Conservation (phyloP, 306 rosid genomes). For the Dalbergia cochinchinensis region DNA sequence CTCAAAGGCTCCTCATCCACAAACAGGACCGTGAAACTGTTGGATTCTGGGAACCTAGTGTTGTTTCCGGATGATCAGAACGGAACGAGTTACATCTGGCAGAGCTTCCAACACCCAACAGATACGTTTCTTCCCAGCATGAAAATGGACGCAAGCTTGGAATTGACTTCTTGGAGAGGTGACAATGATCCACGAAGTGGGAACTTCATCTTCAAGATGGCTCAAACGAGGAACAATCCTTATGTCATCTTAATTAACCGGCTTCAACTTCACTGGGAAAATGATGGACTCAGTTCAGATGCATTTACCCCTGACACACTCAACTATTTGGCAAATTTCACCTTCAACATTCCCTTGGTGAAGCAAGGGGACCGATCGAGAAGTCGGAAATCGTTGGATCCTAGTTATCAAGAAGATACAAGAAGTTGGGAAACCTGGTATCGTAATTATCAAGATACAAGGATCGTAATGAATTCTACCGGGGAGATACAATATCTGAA, state of each 20-base stretch:
- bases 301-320: rapidly evolving
- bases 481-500: conserved; percentile 20
- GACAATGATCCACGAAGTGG: conserved; percentile 12
- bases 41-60: conserved; percentile 57
- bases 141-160: conserved; percentile 20
- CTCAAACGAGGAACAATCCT: neutral
- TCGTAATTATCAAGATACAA: neutral
- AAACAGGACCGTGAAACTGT: conserved; percentile 29
- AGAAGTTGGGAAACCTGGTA: too few relatives aligned
- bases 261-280: conserved; percentile 25
- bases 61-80: conserved; percentile 2
- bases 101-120: conserved; percentile 51
- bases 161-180: conserved; percentile 42
- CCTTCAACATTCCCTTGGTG: too few relatives aligned
- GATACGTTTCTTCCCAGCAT: conserved; percentile 56
- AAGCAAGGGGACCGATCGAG: too few relatives aligned
- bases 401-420: too few relatives aligned
- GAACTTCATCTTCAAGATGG: conserved; percentile 34
- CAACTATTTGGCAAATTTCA: neutral
- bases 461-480: conserved; percentile 39
- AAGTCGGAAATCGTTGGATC: too few relatives aligned
- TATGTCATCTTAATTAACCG: neutral
- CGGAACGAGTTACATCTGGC: conserved; percentile 24
- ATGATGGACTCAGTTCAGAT: neutral
- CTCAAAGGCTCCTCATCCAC: neutral